A percentile compares a stretch with the other conserved stretches of the same genome.
Evolutionary conservation across 371 early-diverging fungal species (phyloP).

Genomic region (Amoeboaphelidium protococcarum): DNA sequence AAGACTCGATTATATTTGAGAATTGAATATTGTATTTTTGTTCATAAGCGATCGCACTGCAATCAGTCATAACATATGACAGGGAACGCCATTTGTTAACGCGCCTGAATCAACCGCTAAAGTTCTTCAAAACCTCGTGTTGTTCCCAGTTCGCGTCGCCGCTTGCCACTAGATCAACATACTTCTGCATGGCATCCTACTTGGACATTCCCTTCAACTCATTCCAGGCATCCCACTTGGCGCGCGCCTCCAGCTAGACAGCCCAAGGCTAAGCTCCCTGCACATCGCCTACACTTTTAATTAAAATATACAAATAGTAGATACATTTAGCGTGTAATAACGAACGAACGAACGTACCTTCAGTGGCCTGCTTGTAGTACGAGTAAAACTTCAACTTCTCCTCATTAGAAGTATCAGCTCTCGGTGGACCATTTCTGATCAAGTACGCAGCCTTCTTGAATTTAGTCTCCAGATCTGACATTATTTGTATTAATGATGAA

Average conservation of each 20-base stretch:
- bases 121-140: not conserved
- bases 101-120: not conserved
- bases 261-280: not conserved
- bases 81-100: no score
- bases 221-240: conserved; percentile 2
- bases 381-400: conserved; percentile 2
- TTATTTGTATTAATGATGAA: no score
- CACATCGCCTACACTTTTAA: not conserved
- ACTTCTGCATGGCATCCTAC: not conserved
- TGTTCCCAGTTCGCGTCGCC: not conserved
- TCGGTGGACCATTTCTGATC: not conserved
- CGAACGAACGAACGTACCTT: no score
- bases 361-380: conserved; percentile 3
- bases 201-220: not conserved
- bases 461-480: not conserved
- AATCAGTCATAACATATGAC: no score
- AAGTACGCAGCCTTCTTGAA: not conserved
- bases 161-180: not conserved
- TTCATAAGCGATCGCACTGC: no score
- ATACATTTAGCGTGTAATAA: not conserved
- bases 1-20: no score
- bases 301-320: no score
- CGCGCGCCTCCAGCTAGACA: not conserved
- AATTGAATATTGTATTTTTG: no score
- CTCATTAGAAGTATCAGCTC: not conserved